These are phyloP conservation scores for Tolypocladium tropicale DNA, from an alignment of 2,329 filamentous ascomycete genomes.

Conservation along the genomic window DNA sequence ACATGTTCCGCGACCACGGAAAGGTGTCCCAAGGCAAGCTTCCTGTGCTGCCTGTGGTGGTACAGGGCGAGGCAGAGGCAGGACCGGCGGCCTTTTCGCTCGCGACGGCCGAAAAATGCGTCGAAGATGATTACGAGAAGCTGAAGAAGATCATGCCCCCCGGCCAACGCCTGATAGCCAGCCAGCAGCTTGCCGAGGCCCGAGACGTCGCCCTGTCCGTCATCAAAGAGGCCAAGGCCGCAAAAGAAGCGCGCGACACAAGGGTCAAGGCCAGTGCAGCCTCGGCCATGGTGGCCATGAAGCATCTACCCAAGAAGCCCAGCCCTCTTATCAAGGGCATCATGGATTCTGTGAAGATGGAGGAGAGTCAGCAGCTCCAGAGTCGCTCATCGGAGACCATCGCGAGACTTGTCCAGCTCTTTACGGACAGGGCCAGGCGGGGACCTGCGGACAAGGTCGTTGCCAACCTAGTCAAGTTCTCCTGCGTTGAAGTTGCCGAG, in stretches of 20 bases:
- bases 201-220: conserved; percentile 58
- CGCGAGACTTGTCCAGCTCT: conserved; percentile 73
- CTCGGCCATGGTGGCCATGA: conserved; percentile 80
- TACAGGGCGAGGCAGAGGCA: conserved; percentile 86
- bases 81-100: conserved; percentile 90
- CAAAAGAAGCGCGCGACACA: conserved; percentile 75
- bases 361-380: conserved; percentile 85
- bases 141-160: conserved; percentile 84
- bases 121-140: conserved; percentile 75
- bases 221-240: conserved; percentile 67
- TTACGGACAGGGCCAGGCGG: conserved; percentile 68
- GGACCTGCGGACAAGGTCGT: conserved; percentile 94
- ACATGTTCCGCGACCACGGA: conserved; percentile 84
- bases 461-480: conserved; percentile 91
- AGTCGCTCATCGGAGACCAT: conserved; percentile 77
- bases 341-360: conserved; percentile 96
- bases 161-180: conserved; percentile 75
- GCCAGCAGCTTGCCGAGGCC: conserved; percentile 69
- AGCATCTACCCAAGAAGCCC: conserved; percentile 83
- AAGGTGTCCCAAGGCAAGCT: conserved; percentile 68
- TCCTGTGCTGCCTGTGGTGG: conserved; percentile 76
- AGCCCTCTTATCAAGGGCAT: conserved; percentile 88
- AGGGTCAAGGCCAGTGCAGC: conserved; percentile 81
- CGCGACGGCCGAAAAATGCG: conserved; percentile 75
- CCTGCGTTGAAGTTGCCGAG: conserved; percentile 93